These are phyloP conservation scores for Lentinula sp. DNA, from an alignment of 768 basidiomycete genomes.

Conservation along the genomic window DNA sequence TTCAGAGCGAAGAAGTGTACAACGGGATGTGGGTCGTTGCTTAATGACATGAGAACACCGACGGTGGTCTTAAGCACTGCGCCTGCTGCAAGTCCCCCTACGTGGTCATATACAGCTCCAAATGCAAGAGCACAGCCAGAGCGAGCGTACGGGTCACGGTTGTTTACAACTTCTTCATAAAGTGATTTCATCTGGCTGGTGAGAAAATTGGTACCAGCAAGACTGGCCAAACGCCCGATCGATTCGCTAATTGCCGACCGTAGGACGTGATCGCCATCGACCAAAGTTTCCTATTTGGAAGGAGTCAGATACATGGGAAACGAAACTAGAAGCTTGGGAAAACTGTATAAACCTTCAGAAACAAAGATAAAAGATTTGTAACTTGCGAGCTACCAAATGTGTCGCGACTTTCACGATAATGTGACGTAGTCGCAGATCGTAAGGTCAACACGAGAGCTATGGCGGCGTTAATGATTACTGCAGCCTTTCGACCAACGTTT, in stretches of 20 bases:
- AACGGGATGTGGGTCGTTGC: slow-evolving; percentile 93
- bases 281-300: slow-evolving; percentile 56
- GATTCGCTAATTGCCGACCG: slow-evolving; percentile 81
- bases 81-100: slow-evolving; percentile 92
- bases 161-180: slow-evolving; percentile 90
- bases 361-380: slow-evolving; percentile 52
- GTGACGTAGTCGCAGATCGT: slow-evolving; percentile 43
- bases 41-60: slow-evolving; percentile 90
- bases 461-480: slow-evolving; percentile 74
- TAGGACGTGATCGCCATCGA: slow-evolving; percentile 74
- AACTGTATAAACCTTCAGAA: slow-evolving; percentile 65
- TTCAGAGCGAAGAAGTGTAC: slow-evolving; percentile 93
- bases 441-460: slow-evolving; percentile 71
- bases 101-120: slow-evolving; percentile 85
- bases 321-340: background rate
- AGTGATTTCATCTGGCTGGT: slow-evolving; percentile 84
- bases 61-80: slow-evolving; percentile 93
- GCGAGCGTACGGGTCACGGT: slow-evolving; percentile 86
- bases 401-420: slow-evolving; percentile 57
- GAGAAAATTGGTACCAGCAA: slow-evolving; percentile 80
- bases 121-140: slow-evolving; percentile 94
- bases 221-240: slow-evolving; percentile 78
- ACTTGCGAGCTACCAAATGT: slow-evolving; percentile 63
- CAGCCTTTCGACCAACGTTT: slow-evolving; percentile 82
- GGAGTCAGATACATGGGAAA: background rate